Evolutionary conservation across 108 stramenopile genomes (phyloP).

Genomic region (Pinguiococcus pyrenoidosus): DNA sequence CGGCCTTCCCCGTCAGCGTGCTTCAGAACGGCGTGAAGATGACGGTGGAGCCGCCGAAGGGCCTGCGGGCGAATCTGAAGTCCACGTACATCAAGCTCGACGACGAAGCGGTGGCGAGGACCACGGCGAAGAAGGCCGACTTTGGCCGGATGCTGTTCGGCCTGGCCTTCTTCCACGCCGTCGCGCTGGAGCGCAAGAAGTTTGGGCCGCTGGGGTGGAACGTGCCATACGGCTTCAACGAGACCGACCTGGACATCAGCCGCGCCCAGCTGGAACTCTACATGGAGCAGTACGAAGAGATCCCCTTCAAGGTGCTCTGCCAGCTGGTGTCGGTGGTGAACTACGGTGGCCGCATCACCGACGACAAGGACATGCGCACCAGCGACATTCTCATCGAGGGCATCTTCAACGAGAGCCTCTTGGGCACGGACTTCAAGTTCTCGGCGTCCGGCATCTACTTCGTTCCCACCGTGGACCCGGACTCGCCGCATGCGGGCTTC

Average conservation of each 20-base stretch:
- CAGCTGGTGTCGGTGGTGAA: constrained; percentile 46
- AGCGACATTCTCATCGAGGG: constrained; percentile 47
- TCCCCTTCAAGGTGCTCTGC: constrained; percentile 41
- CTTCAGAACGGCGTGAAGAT: constrained; percentile 51
- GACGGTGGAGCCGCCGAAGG: constrained; percentile 55
- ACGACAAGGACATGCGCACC: constrained; percentile 60
- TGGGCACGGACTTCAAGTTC: constrained; percentile 23
- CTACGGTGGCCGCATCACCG: constrained; percentile 57
- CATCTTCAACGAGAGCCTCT: constrained; percentile 37
- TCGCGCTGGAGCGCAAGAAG: constrained; percentile 47
- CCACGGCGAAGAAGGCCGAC: not conserved
- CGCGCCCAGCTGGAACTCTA: constrained; percentile 46
- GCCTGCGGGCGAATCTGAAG: constrained; percentile 43
- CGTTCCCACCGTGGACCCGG: constrained; percentile 22
- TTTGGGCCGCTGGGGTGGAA: constrained; percentile 59
- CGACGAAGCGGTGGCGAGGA: constrained; percentile 12
- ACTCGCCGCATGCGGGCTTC: constrained; percentile 29
- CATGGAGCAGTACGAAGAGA: constrained; percentile 41
- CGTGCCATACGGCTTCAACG: constrained; percentile 57
- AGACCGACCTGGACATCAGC: constrained; percentile 53
- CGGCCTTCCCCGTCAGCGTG: constrained; percentile 41
- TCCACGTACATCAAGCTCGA: constrained; percentile 37
- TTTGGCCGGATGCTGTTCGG: constrained; percentile 39
- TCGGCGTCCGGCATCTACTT: constrained; percentile 28
- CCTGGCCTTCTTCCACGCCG: constrained; percentile 52